Evolutionary conservation across 352 stramenopile species (phyloP), one percentile per base, ranked within the genome.

Genomic region (Phytophthora fragariaefolia): DNA sequence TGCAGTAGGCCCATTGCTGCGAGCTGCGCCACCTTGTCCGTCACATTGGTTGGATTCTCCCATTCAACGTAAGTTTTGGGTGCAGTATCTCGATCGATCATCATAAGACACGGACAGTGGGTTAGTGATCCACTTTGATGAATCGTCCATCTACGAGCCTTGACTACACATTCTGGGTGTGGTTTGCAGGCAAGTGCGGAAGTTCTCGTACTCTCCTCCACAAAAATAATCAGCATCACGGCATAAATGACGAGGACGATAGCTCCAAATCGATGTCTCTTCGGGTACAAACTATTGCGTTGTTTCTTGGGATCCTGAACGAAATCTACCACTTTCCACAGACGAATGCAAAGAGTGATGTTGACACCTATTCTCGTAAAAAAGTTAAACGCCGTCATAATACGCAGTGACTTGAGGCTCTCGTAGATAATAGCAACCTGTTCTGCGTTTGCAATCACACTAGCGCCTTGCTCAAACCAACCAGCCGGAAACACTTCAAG

Each of bases 41-140:
- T 77, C 34, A 66, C 61, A 22, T 77, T 65, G 0, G 17, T 53
- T 4, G 76, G 70, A 0, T 48, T 23, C 3, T 60, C 9, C 76
- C 76, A 84, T 13, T 66, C 58, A 3, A 67, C 66, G 27, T 45
- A 76, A 18, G 46, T 71, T 7, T 38, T 65, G 1, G 50, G 48
- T 0, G 50, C 69, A 1, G 45, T 23, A 20, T 74, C 28, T 5
- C 53, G 34, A 34, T 80, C 73, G 36, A 82, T 77, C 40, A 75
- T 57, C 4, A 73, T 58, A 15, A 86, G 46, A 22, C 77, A 86
- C 22, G 72, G 72, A 22, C 74, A 85, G 5, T 79, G 53, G 3
- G 38, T 53, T 36, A 66, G 20, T 1, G 34, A 61, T 17, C 46
- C 26, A 8, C 36, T 38, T 6, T 66, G 45, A 2, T 56, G 15